A percentile compares a stretch with the other conserved stretches of the same genome.
These are phyloP conservation scores for Trichoderma sp. DNA, from an alignment of 2,329 filamentous ascomycete species.

Conservation along the genomic window DNA sequence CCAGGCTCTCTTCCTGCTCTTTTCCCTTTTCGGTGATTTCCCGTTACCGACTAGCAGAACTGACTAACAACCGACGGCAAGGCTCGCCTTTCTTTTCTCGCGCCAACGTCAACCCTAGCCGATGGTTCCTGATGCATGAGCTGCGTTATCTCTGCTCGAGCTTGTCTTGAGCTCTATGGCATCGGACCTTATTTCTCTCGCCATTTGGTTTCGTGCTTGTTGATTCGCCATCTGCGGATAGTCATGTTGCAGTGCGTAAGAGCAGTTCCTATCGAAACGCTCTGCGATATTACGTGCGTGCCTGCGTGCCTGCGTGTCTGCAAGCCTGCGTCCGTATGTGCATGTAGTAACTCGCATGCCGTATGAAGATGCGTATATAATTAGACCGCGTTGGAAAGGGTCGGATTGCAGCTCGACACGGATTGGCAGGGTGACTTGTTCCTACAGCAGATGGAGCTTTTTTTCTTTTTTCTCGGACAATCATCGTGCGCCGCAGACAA, in stretches of 20 bases:
- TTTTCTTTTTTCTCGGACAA: neutral
- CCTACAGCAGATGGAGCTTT: neutral
- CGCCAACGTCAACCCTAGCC: neutral
- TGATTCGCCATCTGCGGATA: neutral
- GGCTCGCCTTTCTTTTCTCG: neutral
- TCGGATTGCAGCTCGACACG: neutral
- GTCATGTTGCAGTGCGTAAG: neutral
- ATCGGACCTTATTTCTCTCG: neutral
- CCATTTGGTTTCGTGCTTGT: neutral
- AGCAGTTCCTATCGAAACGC: neutral
- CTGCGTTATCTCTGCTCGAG: neutral
- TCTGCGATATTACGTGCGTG: constrained; percentile 2
- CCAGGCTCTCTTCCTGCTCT: neutral
- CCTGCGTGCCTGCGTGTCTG: constrained; percentile 8
- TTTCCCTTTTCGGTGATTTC: neutral
- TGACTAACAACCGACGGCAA: neutral
- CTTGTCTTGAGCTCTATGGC: neutral
- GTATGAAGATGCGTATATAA: neutral
- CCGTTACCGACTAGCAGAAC: neutral
- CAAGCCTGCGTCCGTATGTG: constrained; percentile 12
- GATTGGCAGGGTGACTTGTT: neutral
- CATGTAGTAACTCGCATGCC: neutral
- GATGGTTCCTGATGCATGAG: constrained; percentile 10
- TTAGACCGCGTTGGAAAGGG: neutral
- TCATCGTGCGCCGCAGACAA: neutral